Base-by-base conservation (phyloP, 1,139 yeast genomes). In the Suhomyces panamericanus region DNA sequence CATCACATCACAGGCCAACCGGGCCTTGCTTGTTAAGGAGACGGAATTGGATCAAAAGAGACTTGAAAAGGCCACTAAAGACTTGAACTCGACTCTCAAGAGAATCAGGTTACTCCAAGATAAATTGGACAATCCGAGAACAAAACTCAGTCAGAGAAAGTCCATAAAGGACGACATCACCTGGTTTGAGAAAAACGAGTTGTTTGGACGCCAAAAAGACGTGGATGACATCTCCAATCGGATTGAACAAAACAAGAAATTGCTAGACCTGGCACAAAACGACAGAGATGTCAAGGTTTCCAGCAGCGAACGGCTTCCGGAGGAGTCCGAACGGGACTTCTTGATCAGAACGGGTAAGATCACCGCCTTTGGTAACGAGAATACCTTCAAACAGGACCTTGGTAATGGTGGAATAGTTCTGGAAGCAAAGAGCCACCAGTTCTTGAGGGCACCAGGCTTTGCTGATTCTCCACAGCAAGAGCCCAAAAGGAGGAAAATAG, bases 261-360 rank as follows among this genome's bases (percentile, higher is more conserved):
- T 49, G 60, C 58, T 44, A 41, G 64, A 37, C 43, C 58, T 41
- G 46, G 50, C 35, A 44, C 44, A 22, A 8, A 15, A 16, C 11
- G 14, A 13, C 15, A 43, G 28, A 7, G 50, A 35, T 12, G 22
- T 42, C 6, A 38, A 42, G 13, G 46, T 38, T 15, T 24, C 48
- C 6, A 41, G 42, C 11, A 52, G 39, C 22, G 69, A 57, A 16
- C 65, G 64, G 48, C 69, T 78, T 6, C 80, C 86, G 0, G 87
- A 80, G 17, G 99, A 93, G 59, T 67, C 87, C 0, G 88, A 87
- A 55, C 80, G 80, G 46, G 98, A 91, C 43, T 93, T 67, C 59
- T 70, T 93, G 50, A 79, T 93, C 0, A 73, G 99, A 51, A 91
- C 91, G 0, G 99, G 99, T 34, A 85, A 89, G 60, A 82, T 90